Base-by-base conservation (phyloP, 2,329 filamentous ascomycete genomes). In the Lachnellula subtilissima region DNA sequence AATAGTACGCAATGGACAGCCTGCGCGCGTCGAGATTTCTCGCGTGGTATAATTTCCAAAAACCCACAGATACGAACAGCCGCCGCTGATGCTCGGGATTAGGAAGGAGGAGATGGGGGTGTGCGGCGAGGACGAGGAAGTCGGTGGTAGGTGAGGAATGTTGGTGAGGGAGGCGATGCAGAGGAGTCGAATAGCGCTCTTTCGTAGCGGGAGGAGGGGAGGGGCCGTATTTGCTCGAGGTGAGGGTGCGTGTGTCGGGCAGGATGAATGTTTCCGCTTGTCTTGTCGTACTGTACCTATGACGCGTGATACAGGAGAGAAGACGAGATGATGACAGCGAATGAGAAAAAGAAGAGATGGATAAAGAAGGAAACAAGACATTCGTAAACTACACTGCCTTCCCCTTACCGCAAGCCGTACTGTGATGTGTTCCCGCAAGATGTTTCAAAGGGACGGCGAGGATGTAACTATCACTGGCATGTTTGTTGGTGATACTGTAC, bases 31-130 rank as follows among this genome's bases (percentile, higher is more conserved):
- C 57, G 51, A 22, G 46, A 51, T 43, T 19, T 50, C 8, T 51
- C 40, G 32, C 39, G 69, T 15, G 60, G 54, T 12, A 78, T 60
- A 5, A 55, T 59, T 40, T 71, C 67, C n/a, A 75, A 69, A 79
- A 15, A 76, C 76, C 7, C 79, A 64, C 2, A 73, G 71, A 61
- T 76, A 79, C 0, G 76, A 75, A 1, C 73, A 72, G 11, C 78
- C 78, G 3, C 76, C 77, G 0, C 73, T 75, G 5, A 71, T 64
- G 2, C 76, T 76, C 4, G 79, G 59, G 25, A 79, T 66, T 15
- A 71, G 69, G 64, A 76, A 80, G 11, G 67, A 60, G 4, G 66
- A 53, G n/a, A 79, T 58, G 63, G 8, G 79, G 69, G 54, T 76
- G 70, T 1, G 71, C 59, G 3, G 71, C 69, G 5, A 81, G 70